Conservation (phyloP, 805 yeast species). For the Ogataea allantospora region DNA sequence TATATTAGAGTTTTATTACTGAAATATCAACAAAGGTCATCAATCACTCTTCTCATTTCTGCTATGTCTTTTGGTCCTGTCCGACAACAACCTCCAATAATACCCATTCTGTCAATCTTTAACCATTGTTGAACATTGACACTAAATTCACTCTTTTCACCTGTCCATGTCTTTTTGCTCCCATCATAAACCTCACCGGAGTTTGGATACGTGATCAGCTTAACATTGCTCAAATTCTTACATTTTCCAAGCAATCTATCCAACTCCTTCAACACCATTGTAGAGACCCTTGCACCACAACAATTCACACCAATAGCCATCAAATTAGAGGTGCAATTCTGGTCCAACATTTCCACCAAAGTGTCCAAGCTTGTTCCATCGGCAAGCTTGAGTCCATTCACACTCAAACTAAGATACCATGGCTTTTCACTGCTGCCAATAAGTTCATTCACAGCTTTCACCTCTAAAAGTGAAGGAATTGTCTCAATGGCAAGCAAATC, state of each 20-base stretch:
- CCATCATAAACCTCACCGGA: slow-evolving; percentile 68
- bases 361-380: slow-evolving; percentile 48
- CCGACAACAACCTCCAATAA: slow-evolving; percentile 78
- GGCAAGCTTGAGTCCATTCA: slow-evolving; percentile 39
- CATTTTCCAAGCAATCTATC: slow-evolving; percentile 13
- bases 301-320: slow-evolving; percentile 70
- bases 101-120: slow-evolving; percentile 37
- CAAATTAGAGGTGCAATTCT: slow-evolving; percentile 20
- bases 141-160: slow-evolving; percentile 35
- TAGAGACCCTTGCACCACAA: slow-evolving; percentile 45
- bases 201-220: slow-evolving; percentile 67
- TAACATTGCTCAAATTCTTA: slow-evolving; percentile 25
- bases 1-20: too few species aligned
- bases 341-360: slow-evolving; percentile 28
- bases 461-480: slow-evolving; percentile 60
- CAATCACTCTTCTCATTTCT: slow-evolving; percentile 16
- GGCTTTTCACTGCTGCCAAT: slow-evolving; percentile 14
- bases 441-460: slow-evolving; percentile 41
- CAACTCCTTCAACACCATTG: slow-evolving; percentile 37
- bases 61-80: slow-evolving; percentile 53
- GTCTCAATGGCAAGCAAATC: slow-evolving; percentile 72
- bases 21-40: background rate
- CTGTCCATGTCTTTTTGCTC: slow-evolving; percentile 40
- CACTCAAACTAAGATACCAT: slow-evolving; percentile 38
- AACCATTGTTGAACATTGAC: slow-evolving; percentile 41